Percentiles rank a stretch among this genome's conserved stretches.
These are phyloP conservation scores for Candida nanaspora DNA, from an alignment of 805 yeast genomes.

Conservation along the genomic window DNA sequence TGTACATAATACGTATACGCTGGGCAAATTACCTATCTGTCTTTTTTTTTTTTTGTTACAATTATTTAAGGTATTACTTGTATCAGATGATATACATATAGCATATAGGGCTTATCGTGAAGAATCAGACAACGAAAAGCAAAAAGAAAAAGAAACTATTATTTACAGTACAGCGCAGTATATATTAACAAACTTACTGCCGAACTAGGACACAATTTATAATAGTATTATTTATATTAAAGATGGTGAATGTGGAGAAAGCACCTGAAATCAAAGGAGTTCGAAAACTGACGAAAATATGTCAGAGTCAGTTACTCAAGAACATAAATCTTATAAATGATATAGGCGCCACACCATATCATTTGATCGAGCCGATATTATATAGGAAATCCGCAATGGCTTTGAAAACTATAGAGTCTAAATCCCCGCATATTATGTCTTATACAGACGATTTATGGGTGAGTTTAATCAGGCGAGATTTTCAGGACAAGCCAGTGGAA, in stretches of 20 bases:
- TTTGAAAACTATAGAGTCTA: conserved; percentile 31
- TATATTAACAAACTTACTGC: no score
- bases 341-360: conserved; percentile 32
- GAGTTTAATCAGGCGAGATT: conserved; percentile 37
- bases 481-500: conserved; percentile 34
- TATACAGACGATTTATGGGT: conserved; percentile 41
- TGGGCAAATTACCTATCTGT: no score
- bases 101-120: no score
- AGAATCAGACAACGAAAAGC: no score
- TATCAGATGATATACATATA: no score
- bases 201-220: no score
- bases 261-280: not conserved
- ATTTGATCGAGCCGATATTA: conserved; percentile 40
- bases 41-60: no score
- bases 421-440: conserved; percentile 35
- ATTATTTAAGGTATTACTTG: no score
- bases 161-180: no score
- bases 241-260: not conserved
- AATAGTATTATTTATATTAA: no score
- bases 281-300: not conserved
- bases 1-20: no score
- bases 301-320: conserved; percentile 8
- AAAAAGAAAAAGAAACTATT: no score
- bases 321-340: conserved; percentile 25
- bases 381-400: conserved; percentile 38